A percentile compares a stretch with the other conserved stretches of the same genome.
Evolutionary conservation across 257 asterid species (phyloP).

Genomic region (Lithospermum erythrorhizon): DNA sequence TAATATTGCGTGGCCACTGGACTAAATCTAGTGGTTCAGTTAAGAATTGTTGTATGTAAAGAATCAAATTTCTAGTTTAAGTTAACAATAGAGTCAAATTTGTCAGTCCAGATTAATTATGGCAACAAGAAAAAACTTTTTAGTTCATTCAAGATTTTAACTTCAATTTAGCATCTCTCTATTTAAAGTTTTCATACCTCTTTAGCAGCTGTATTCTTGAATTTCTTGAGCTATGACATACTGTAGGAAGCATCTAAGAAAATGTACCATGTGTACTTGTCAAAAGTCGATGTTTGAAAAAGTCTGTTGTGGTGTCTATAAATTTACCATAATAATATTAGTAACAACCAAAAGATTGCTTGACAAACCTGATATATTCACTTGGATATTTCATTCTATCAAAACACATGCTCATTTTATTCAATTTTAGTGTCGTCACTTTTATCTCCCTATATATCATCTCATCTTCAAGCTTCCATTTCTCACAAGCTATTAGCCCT

Average conservation of each 20-base stretch:
- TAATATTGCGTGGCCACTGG: too few species aligned
- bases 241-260: background rate
- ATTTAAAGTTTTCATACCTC: background rate
- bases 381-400: background rate
- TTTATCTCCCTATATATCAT: background rate
- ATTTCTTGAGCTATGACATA: background rate
- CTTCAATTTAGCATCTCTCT: too few species aligned
- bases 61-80: too few species aligned
- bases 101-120: too few species aligned
- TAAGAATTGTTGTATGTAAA: too few species aligned
- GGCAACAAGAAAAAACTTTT: too few species aligned
- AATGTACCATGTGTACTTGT: background rate
- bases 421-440: background rate
- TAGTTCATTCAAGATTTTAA: too few species aligned
- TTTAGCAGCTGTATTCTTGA: background rate
- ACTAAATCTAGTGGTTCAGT: too few species aligned
- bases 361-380: background rate
- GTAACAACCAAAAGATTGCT: background rate
- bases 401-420: background rate
- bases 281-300: slow-evolving; percentile 6
- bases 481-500: background rate
- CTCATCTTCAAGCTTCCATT: background rate
- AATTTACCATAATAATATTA: background rate
- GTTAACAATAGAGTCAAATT: too few species aligned
- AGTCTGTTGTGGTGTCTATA: background rate